These are phyloP conservation scores for Aschersonia sp. DNA, from an alignment of 2,329 filamentous ascomycete genomes.

Conservation along the genomic window DNA sequence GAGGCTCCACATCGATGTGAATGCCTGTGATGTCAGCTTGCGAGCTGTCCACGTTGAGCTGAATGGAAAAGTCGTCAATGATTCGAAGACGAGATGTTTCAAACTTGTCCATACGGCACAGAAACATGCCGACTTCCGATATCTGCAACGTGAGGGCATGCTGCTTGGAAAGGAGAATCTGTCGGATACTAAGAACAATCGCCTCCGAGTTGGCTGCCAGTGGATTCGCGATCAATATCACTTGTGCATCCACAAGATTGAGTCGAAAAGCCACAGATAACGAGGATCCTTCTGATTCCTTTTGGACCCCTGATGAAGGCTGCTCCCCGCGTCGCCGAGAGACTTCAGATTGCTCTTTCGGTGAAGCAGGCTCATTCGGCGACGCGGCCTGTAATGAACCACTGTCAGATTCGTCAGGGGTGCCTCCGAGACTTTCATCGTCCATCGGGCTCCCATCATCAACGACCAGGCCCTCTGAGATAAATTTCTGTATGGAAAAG, in stretches of 20 bases:
- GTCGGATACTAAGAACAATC: conserved; percentile 87
- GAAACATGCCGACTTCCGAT: conserved; percentile 90
- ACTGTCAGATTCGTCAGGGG: conserved; percentile 41
- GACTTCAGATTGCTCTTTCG: conserved; percentile 11
- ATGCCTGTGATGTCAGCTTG: conserved; percentile 57
- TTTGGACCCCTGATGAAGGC: background rate
- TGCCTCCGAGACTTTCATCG: conserved; percentile 39
- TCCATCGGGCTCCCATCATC: conserved; percentile 42
- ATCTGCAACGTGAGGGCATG: conserved; percentile 89
- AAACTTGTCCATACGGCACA: conserved; percentile 96
- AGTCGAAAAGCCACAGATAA: conserved; percentile 79
- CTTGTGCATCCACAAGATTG: conserved; percentile 89
- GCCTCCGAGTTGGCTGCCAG: conserved; percentile 82
- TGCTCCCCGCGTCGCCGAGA: conserved; percentile 11
- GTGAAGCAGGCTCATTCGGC: conserved; percentile 19
- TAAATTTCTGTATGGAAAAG: conserved; percentile 74
- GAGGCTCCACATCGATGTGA: conserved; percentile 74
- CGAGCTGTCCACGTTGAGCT: conserved; percentile 69
- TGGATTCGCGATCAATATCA: conserved; percentile 93
- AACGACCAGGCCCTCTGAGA: conserved; percentile 51
- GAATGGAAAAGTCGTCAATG: conserved; percentile 89
- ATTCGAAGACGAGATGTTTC: conserved; percentile 83
- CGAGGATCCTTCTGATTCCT: conserved; percentile 12
- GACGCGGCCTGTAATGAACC: conserved; percentile 39
- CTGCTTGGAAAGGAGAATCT: conserved; percentile 84